These are phyloP conservation scores for Salix caprea DNA, from an alignment of 345 rosid genomes.

Conservation along the genomic window DNA sequence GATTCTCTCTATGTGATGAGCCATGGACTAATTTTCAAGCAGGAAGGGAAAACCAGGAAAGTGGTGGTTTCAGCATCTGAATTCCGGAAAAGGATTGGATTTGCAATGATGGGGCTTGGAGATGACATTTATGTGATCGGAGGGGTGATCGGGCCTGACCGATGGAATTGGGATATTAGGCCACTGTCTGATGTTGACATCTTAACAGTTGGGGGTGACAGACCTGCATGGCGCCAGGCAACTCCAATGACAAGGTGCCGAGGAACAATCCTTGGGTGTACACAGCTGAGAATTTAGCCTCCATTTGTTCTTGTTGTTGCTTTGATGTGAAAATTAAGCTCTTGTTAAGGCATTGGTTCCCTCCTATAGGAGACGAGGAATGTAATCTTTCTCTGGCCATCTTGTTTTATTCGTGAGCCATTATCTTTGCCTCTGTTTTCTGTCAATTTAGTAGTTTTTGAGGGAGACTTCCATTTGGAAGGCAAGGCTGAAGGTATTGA, in stretches of 20 bases:
- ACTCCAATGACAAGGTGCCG: constrained; percentile 77
- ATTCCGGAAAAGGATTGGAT: constrained; percentile 77
- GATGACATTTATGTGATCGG: constrained; percentile 76
- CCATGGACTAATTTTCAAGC: constrained; percentile 60
- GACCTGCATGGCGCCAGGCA: constrained; percentile 71
- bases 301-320: not conserved
- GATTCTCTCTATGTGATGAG: constrained; percentile 67
- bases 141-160: constrained; percentile 88
- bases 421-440: constrained; percentile 9
- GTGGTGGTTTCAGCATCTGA: constrained; percentile 67
- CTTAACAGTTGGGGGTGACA: constrained; percentile 55
- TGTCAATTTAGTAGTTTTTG: not conserved
- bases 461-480: not conserved
- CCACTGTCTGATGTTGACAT: constrained; percentile 69
- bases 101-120: constrained; percentile 67
- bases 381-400: constrained; percentile 10
- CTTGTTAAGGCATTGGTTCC: constrained; percentile 21
- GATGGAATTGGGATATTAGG: constrained; percentile 73
- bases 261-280: constrained; percentile 80
- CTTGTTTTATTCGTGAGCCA: constrained; percentile 20
- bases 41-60: constrained; percentile 51
- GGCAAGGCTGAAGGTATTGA: not conserved
- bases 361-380: constrained; percentile 21
- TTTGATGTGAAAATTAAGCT: constrained; percentile 21
- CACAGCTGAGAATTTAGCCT: constrained; percentile 68